A percentile compares a stretch with the other conserved stretches of the same genome.
Evolutionary conservation across 2,329 filamentous ascomycete genomes (phyloP).

Genomic region (Paraphaeosphaeria sporulosa): DNA sequence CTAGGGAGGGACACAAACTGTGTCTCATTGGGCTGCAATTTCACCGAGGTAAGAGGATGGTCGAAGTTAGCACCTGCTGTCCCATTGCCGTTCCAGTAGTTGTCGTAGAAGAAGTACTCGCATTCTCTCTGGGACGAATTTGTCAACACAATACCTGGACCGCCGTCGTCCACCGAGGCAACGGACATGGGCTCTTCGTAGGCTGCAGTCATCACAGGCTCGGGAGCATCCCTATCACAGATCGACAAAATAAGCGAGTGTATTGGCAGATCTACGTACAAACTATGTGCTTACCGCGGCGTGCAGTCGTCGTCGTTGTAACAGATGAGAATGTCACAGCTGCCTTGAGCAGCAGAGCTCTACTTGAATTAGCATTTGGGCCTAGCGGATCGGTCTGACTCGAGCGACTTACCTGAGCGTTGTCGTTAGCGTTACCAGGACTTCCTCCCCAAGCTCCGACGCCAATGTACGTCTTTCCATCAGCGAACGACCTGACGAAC

Average conservation of each 20-base stretch:
- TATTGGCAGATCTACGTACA: too few species aligned
- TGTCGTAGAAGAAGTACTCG: conserved; percentile 53
- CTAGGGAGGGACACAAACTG: conserved; percentile 40
- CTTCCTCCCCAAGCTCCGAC: conserved; percentile 48
- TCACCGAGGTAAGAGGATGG: conserved; percentile 46
- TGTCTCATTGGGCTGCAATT: conserved; percentile 39
- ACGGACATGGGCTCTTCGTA: not conserved
- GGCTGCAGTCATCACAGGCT: not conserved
- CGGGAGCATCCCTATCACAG: not conserved
- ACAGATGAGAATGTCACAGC: too few species aligned
- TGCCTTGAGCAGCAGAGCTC: too few species aligned
- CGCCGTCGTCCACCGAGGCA: conserved; percentile 9
- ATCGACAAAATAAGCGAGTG: too few species aligned
- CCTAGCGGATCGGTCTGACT: not conserved
- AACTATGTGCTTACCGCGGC: too few species aligned
- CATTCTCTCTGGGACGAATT: conserved; percentile 46
- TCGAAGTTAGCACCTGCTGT: conserved; percentile 52
- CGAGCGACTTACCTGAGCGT: conserved; percentile 34
- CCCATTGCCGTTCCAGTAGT: conserved; percentile 53
- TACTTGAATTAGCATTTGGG: too few species aligned
- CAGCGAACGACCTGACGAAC: conserved; percentile 50
- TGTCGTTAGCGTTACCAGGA: conserved; percentile 44
- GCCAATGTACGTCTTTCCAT: conserved; percentile 50
- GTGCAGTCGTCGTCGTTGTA: too few species aligned
- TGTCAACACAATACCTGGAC: conserved; percentile 49